These are phyloP conservation scores for Pseudoneurospora amorphoporcata DNA, from an alignment of 495 filamentous ascomycete species.

Conservation along the genomic window DNA sequence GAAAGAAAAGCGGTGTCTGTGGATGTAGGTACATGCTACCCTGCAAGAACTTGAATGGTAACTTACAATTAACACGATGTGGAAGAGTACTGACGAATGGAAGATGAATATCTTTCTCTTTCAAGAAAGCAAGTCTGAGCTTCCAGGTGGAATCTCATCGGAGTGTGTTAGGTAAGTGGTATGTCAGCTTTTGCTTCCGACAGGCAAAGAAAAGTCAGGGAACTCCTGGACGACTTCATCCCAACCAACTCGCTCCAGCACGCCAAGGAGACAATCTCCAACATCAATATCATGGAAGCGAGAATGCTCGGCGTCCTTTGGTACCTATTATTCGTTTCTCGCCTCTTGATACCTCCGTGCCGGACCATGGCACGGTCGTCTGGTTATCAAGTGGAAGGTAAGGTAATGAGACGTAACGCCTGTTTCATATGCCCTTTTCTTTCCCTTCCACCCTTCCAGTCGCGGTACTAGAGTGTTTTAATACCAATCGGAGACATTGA, in stretches of 20 bases:
- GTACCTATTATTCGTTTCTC: background rate
- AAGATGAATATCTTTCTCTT: background rate
- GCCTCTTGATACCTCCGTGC: background rate
- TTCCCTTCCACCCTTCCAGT: background rate
- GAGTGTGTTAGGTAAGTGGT: background rate
- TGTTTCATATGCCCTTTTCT: background rate
- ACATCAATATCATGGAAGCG: background rate
- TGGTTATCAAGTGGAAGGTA: background rate
- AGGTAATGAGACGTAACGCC: background rate
- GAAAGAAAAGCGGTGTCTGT: background rate
- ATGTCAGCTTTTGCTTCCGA: background rate
- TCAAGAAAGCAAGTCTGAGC: background rate
- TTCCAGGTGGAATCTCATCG: background rate
- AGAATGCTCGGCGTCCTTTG: background rate
- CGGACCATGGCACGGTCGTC: background rate
- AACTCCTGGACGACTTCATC: background rate
- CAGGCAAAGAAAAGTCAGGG: background rate
- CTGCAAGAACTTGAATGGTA: background rate
- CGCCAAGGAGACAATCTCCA: background rate
- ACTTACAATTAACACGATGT: background rate
- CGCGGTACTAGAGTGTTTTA: fast-evolving
- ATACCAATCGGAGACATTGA: background rate
- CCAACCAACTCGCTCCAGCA: background rate
- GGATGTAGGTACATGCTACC: background rate
- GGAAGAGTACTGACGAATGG: background rate